Evolutionary conservation across 2,329 filamentous ascomycete species (phyloP).

Genomic region (Talaromyces albobiverticillius): DNA sequence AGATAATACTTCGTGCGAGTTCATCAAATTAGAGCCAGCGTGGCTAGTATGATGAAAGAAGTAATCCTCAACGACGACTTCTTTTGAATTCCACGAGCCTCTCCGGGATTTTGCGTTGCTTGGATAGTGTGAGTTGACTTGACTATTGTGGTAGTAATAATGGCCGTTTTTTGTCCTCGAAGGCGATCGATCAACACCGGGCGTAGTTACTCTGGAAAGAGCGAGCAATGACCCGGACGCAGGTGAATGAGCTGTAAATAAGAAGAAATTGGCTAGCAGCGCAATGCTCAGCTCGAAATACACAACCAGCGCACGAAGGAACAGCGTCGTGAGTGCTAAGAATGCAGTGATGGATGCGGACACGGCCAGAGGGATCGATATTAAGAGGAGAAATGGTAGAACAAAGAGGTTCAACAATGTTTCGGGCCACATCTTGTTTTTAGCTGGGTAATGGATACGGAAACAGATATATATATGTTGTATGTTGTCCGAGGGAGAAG

Average conservation of each 20-base stretch:
- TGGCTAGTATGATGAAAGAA: slow-evolving; percentile 6
- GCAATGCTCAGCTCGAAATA: slow-evolving; percentile 63
- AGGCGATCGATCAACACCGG: slow-evolving; percentile 1
- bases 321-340: slow-evolving; percentile 60
- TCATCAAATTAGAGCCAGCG: neutral
- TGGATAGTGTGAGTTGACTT: neutral
- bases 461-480: neutral
- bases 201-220: slow-evolving; percentile 10
- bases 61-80: slow-evolving; percentile 6
- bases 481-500: too few species aligned
- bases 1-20: slow-evolving; percentile 21
- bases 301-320: slow-evolving; percentile 59
- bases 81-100: slow-evolving; percentile 3
- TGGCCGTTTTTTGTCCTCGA: neutral
- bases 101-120: neutral
- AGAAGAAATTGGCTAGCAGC: slow-evolving; percentile 42
- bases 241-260: slow-evolving; percentile 10
- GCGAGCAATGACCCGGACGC: slow-evolving; percentile 10
- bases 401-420: slow-evolving; percentile 43
- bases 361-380: slow-evolving; percentile 62
- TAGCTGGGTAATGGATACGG: too few species aligned
- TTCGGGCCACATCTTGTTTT: slow-evolving; percentile 23
- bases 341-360: slow-evolving; percentile 63
- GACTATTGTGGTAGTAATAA: neutral
- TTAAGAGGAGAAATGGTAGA: slow-evolving; percentile 60